phyloP scores from a whole-genome alignment of 257 asterid species.

The Cynanchum wilfordii region DNA sequence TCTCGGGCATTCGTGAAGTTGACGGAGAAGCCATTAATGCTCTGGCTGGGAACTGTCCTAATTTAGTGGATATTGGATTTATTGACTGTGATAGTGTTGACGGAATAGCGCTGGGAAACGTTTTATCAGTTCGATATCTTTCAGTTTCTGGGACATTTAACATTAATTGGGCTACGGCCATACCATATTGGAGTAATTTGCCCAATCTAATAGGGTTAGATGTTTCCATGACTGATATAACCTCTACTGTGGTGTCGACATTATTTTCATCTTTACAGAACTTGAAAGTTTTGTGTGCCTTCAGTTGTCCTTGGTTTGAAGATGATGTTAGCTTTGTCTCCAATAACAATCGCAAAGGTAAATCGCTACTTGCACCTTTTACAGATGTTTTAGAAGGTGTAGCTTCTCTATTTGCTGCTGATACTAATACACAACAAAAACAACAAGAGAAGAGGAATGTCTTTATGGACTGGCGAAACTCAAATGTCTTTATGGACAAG shows the following conservation, averaged over 20 bases:
- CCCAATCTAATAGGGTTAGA: constrained; percentile 62
- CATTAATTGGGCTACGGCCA: constrained; percentile 53
- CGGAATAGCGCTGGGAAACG: constrained; percentile 49
- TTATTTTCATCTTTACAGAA: constrained; percentile 43
- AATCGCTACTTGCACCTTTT: constrained; percentile 53
- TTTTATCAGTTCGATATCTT: constrained; percentile 56
- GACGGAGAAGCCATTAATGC: constrained; percentile 67
- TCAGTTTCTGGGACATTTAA: constrained; percentile 66
- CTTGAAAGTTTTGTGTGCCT: constrained; percentile 68
- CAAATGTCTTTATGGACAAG: constrained; percentile 33
- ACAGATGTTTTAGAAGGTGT: constrained; percentile 54
- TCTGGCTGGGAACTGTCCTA: constrained; percentile 50
- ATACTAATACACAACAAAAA: constrained; percentile 35
- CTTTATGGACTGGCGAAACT: constrained; percentile 47
- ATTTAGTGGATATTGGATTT: constrained; percentile 60
- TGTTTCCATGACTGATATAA: constrained; percentile 70
- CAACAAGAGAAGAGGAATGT: constrained; percentile 39
- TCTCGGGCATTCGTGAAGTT: constrained; percentile 67
- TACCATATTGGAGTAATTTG: constrained; percentile 49
- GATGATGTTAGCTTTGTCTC: constrained; percentile 46
- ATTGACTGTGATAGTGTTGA: constrained; percentile 64
- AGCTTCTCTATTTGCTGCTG: constrained; percentile 41
- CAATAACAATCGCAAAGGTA: constrained; percentile 48
- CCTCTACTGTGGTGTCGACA: constrained; percentile 38
- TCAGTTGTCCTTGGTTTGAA: constrained; percentile 55